Conservation (phyloP, 345 rosid genomes). For the Linum tenue region DNA sequence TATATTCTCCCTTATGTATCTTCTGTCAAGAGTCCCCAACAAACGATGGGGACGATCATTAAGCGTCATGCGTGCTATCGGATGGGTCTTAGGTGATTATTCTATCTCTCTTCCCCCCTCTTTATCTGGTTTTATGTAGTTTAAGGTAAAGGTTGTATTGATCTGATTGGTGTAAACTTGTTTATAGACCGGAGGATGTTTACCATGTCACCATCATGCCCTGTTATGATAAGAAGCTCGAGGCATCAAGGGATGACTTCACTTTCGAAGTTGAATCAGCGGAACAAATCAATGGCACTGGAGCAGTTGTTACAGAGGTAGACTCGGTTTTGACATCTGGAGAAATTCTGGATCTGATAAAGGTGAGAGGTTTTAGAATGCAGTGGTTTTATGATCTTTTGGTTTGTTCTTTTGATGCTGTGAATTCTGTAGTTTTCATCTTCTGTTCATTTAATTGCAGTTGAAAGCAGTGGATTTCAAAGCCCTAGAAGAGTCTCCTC, state of each 20-base stretch:
- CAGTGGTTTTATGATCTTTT: conserved; percentile 5
- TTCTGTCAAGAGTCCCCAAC: conserved; percentile 93
- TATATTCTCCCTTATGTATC: conserved; percentile 76
- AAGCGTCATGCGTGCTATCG: conserved; percentile 57
- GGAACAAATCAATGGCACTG: conserved; percentile 16
- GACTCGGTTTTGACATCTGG: conserved; percentile 95
- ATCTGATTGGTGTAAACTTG: conserved; percentile 11
- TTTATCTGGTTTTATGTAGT: no score
- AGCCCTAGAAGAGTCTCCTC: conserved; percentile 58
- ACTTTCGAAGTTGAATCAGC: conserved; percentile 42
- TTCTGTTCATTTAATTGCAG: conserved; percentile 32
- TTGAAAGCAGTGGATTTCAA: conserved; percentile 57
- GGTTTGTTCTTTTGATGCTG: not conserved
- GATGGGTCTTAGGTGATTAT: conserved; percentile 67
- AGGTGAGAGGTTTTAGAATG: conserved; percentile 35
- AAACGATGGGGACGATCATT: conserved; percentile 72
- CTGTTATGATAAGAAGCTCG: conserved; percentile 94
- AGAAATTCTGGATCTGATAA: conserved; percentile 75
- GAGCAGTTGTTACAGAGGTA: conserved; percentile 47
- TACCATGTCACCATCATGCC: conserved; percentile 98
- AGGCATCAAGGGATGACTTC: conserved; percentile 86
- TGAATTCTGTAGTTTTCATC: conserved; percentile 2
- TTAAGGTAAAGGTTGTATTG: not conserved
- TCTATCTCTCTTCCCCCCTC: not conserved
- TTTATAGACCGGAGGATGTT: conserved; percentile 62